These are phyloP conservation scores for Leccinum barrowsii DNA, from an alignment of 768 basidiomycete genomes.

Conservation along the genomic window DNA sequence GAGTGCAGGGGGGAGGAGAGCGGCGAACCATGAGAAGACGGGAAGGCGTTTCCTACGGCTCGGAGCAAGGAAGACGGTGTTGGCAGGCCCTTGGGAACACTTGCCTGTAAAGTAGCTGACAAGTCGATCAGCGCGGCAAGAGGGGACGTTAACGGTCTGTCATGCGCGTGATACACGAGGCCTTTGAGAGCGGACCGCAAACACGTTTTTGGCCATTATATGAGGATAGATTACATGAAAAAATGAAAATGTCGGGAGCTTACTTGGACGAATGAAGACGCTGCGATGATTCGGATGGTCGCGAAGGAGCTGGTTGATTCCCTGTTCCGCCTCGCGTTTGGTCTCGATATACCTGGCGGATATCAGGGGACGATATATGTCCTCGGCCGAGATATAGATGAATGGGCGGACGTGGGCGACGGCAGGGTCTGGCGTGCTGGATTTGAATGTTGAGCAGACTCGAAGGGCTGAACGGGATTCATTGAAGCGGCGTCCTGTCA, in stretches of 20 bases:
- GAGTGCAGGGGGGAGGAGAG: conserved; percentile 53
- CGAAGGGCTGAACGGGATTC: conserved; percentile 48
- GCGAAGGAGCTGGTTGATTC: conserved; percentile 54
- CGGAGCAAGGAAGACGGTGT: conserved; percentile 66
- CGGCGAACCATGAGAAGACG: conserved; percentile 29
- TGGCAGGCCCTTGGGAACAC: conserved; percentile 52
- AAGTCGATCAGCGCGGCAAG: conserved; percentile 81
- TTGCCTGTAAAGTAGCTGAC: conserved; percentile 68
- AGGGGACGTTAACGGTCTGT: conserved; percentile 84
- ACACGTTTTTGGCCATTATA: conserved; percentile 12
- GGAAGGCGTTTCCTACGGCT: conserved; percentile 40
- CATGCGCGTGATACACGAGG: conserved; percentile 93
- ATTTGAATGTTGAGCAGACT: conserved; percentile 74
- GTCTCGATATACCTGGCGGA: conserved; percentile 85
- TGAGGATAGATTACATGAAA: conserved; percentile 10
- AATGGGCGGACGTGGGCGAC: conserved; percentile 55
- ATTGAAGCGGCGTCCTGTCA: conserved; percentile 1
- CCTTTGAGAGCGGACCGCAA: conserved; percentile 44
- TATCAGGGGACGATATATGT: conserved; percentile 80
- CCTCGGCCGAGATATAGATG: conserved; percentile 91
- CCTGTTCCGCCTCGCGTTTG: conserved; percentile 87
- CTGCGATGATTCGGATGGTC: conserved; percentile 50
- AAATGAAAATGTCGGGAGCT: conserved; percentile 26
- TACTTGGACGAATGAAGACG: conserved; percentile 88
- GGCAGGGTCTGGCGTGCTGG: conserved; percentile 37